Percentiles rank a stretch among this genome's conserved stretches.
Conservation (phyloP, 139 green algal genomes). For the Volvox africanus region DNA sequence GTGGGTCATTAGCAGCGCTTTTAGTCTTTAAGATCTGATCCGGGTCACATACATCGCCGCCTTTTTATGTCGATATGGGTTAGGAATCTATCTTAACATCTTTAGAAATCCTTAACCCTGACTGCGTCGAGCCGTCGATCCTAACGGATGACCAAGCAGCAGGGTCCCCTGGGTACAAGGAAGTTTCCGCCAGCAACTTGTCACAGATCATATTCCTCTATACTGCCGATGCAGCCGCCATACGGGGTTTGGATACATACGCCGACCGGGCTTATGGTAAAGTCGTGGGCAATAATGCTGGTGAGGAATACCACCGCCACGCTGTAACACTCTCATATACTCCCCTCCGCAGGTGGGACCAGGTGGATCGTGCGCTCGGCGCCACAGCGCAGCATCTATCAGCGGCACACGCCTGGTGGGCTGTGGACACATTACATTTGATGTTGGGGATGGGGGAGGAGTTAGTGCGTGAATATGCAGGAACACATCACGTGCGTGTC, state of each 20-base stretch:
- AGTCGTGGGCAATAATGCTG: not conserved
- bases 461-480: not conserved
- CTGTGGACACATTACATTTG: not conserved
- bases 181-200: too few relatives aligned
- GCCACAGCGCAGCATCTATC: conserved; percentile 27
- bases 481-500: too few relatives aligned
- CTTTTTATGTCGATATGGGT: not conserved
- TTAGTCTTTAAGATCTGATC: too few relatives aligned
- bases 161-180: too few relatives aligned
- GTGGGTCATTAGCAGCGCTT: not conserved
- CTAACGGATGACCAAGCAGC: not conserved
- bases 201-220: too few relatives aligned
- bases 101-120: not conserved
- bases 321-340: too few relatives aligned
- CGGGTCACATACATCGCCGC: not conserved
- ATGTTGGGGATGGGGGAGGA: not conserved
- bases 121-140: not conserved
- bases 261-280: not conserved
- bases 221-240: too few relatives aligned
- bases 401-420: conserved; percentile 22
- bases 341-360: conserved; percentile 19
- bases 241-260: not conserved
- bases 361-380: conserved; percentile 10
- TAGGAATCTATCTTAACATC: not conserved
- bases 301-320: not conserved